A percentile compares a stretch with the other conserved stretches of the same genome.
Conservation (phyloP, 139 green algal genomes). For the Pseudopediastrum boryanum region DNA sequence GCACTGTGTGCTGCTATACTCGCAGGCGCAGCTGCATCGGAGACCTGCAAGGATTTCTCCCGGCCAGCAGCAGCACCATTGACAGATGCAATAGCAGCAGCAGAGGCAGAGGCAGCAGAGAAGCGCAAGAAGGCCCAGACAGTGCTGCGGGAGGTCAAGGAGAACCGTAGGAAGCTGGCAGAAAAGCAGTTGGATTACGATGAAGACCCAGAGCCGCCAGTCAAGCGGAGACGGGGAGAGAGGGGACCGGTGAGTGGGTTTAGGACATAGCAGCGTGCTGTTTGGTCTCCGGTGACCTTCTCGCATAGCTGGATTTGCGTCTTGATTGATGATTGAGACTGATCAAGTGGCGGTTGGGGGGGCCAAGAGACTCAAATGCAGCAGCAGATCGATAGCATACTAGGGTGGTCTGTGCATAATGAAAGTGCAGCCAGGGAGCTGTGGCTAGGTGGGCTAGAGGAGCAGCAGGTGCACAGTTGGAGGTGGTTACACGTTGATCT, state of each 20-base stretch:
- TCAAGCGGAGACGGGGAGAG: background rate
- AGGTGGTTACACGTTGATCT: background rate
- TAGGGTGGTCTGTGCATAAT: background rate
- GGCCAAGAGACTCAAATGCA: conserved; percentile 7
- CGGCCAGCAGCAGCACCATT: background rate
- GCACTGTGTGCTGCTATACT: too few relatives aligned
- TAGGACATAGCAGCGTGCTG: background rate
- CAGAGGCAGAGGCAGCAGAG: conserved; percentile 7
- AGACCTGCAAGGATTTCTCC: conserved; percentile 22
- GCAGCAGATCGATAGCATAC: background rate
- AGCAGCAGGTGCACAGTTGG: background rate
- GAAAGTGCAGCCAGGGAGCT: background rate
- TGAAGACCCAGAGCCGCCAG: too few relatives aligned
- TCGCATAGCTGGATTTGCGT: background rate
- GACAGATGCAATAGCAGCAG: background rate
- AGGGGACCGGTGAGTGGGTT: too few relatives aligned
- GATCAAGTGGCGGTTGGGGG: too few relatives aligned
- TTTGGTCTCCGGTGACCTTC: background rate
- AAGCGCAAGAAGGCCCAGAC: background rate
- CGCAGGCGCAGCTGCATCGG: background rate
- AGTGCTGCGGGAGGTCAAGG: background rate
- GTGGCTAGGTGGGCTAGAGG: background rate
- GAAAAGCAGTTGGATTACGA: conserved; percentile 1
- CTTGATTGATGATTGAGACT: too few relatives aligned
- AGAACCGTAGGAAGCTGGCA: too few relatives aligned